Evolutionary conservation across 352 stramenopile species (phyloP).

Genomic region (Pythium myriotylum): DNA sequence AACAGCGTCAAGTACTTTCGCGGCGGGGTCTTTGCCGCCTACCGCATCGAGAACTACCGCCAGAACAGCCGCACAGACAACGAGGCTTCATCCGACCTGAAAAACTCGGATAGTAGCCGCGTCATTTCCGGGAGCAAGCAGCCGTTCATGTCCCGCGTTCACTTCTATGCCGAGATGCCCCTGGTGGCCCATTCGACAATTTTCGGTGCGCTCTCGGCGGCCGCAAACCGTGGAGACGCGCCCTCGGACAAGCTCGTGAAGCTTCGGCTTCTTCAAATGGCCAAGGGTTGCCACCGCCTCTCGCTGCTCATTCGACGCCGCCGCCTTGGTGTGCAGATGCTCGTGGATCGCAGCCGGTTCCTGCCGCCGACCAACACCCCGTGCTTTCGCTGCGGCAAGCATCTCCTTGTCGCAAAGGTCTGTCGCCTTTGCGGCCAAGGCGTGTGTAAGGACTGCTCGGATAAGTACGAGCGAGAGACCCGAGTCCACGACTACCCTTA

Average conservation of each 20-base stretch:
- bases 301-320: conserved; percentile 52
- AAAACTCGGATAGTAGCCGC: neutral
- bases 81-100: neutral
- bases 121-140: neutral
- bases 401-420: conserved; percentile 40
- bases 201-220: neutral
- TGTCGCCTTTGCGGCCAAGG: conserved; percentile 65
- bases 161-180: conserved; percentile 19
- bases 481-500: neutral
- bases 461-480: conserved; percentile 27
- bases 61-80: neutral
- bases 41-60: conserved; percentile 8
- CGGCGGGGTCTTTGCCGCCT: neutral
- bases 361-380: conserved; percentile 20
- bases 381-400: conserved; percentile 60
- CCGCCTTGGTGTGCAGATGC: conserved; percentile 52
- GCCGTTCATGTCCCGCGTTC: conserved; percentile 1
- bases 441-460: conserved; percentile 53
- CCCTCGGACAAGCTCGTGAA: conserved; percentile 3
- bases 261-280: conserved; percentile 5
- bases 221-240: neutral
- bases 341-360: conserved; percentile 44
- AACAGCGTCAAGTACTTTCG: conserved; percentile 10
- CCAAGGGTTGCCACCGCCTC: conserved; percentile 28
- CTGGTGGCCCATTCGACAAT: neutral